These are phyloP conservation scores for Cyberlindnera japonica DNA, from an alignment of 805 yeast genomes.

Conservation along the genomic window DNA sequence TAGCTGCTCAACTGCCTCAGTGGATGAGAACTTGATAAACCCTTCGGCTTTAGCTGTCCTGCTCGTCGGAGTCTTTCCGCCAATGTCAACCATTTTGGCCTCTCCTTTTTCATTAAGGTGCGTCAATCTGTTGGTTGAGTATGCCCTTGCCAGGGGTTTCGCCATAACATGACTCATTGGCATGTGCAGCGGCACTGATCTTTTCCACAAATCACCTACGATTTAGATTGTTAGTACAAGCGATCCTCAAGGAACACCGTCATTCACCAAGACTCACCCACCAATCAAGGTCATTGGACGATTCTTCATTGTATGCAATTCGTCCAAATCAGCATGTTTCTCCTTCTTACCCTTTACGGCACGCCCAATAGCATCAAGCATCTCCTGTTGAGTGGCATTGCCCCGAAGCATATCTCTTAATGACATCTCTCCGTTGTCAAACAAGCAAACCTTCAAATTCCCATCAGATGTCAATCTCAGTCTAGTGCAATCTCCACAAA, in stretches of 20 bases:
- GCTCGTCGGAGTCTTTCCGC: constrained; percentile 36
- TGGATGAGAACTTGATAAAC: constrained; percentile 36
- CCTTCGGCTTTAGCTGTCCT: constrained; percentile 45
- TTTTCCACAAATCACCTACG: not conserved
- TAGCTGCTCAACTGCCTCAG: constrained; percentile 32
- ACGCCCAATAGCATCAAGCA: constrained; percentile 38
- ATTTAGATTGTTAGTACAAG: not conserved
- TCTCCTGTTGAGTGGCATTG: constrained; percentile 33
- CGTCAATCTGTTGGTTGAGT: constrained; percentile 25
- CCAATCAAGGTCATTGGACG: constrained; percentile 57
- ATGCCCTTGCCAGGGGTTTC: not conserved
- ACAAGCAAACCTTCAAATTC: constrained; percentile 50
- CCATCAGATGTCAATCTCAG: constrained; percentile 51
- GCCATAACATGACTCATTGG: not conserved
- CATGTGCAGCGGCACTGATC: not conserved
- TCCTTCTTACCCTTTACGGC: constrained; percentile 46
- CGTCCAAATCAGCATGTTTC: constrained; percentile 50
- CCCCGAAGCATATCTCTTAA: constrained; percentile 41
- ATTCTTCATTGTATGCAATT: constrained; percentile 42
- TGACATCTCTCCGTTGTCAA: constrained; percentile 49
- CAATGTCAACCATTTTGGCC: constrained; percentile 47
- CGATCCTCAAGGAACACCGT: not conserved
- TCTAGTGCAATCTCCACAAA: constrained; percentile 51
- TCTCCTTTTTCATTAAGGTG: constrained; percentile 40
- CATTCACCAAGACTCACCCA: constrained; percentile 44